Percentiles rank a stretch among this genome's conserved stretches.
Evolutionary conservation across 179 eudicot genomes (phyloP).

Genomic region (Drosera spatulata): DNA sequence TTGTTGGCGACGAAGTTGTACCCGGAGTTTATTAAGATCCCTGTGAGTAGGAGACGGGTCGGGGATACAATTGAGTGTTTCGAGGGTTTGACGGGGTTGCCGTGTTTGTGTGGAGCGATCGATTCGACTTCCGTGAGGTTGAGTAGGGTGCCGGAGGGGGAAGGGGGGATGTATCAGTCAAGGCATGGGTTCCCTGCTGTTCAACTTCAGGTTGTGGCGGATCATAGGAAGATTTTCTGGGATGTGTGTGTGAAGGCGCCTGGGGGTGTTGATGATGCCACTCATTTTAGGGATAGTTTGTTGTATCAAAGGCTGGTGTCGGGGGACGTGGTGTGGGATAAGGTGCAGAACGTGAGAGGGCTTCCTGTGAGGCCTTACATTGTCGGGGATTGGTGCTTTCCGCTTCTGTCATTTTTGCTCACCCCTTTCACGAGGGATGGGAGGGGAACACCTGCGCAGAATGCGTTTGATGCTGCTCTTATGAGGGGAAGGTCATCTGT

Average conservation of each 20-base stretch:
- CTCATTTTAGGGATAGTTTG: conserved; percentile 81
- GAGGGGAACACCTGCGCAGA: conserved; percentile 55
- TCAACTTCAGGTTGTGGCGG: conserved; percentile 91
- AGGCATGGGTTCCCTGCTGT: conserved; percentile 46
- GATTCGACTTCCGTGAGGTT: conserved; percentile 45
- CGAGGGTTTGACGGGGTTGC: conserved; percentile 54
- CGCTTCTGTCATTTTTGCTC: conserved; percentile 70
- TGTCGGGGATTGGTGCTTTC: conserved; percentile 82
- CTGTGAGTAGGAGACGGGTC: conserved; percentile 49
- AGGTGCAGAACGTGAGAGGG: conserved; percentile 67
- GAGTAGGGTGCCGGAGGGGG: conserved; percentile 26
- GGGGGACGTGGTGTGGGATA: conserved; percentile 86
- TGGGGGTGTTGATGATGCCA: conserved; percentile 69
- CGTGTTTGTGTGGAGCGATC: conserved; percentile 78
- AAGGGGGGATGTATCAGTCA: conserved; percentile 31
- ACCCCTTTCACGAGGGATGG: conserved; percentile 44
- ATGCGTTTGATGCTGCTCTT: conserved; percentile 57
- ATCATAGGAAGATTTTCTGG: conserved; percentile 92
- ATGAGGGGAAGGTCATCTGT: conserved; percentile 71
- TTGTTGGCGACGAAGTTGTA: conserved; percentile 76
- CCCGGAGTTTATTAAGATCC: conserved; percentile 83
- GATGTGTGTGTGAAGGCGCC: conserved; percentile 95
- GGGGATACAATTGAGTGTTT: conserved; percentile 68
- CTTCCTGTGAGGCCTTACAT: conserved; percentile 79
- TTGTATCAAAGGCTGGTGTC: conserved; percentile 70